phyloP scores from a whole-genome alignment of 805 yeast genomes.

The Schizosaccharomyces octosporus region DNA sequence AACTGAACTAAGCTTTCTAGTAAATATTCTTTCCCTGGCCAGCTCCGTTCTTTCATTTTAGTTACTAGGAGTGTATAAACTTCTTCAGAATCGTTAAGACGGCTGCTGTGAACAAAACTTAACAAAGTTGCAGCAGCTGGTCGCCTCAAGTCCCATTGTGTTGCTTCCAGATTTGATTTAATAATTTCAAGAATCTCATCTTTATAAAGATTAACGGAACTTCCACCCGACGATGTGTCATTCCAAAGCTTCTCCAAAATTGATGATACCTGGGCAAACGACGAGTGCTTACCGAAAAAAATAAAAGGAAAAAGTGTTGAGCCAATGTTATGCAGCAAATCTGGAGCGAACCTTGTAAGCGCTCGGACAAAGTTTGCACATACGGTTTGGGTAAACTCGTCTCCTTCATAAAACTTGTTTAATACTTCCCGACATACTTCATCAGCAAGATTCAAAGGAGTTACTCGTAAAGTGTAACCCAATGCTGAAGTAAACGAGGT shows the following conservation, averaged over 20 bases:
- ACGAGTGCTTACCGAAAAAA: constrained; percentile 53
- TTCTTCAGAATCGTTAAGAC: background rate
- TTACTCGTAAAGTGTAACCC: constrained; percentile 50
- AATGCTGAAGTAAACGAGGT: constrained; percentile 56
- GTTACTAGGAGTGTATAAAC: constrained; percentile 20
- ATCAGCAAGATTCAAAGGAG: constrained; percentile 26
- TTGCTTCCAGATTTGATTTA: constrained; percentile 26
- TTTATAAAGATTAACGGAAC: constrained; percentile 43
- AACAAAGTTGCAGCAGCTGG: constrained; percentile 14
- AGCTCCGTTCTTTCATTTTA: constrained; percentile 53
- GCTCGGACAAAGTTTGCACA: constrained; percentile 22
- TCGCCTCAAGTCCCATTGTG: constrained; percentile 38
- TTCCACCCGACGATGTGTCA: constrained; percentile 52
- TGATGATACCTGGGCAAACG: constrained; percentile 20
- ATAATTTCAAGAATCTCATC: constrained; percentile 38
- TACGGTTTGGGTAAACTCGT: constrained; percentile 13
- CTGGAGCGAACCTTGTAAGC: constrained; percentile 43
- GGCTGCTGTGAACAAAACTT: background rate
- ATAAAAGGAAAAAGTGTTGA: constrained; percentile 51
- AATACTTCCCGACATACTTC: constrained; percentile 28
- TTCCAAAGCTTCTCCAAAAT: constrained; percentile 47
- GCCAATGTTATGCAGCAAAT: constrained; percentile 36
- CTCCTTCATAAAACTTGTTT: constrained; percentile 32
- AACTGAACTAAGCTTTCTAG: constrained; percentile 29
- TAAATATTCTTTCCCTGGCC: constrained; percentile 68